A percentile compares a stretch with the other conserved stretches of the same genome.
These are phyloP conservation scores for Neocatenulostroma microsporum DNA, from an alignment of 2,329 filamentous ascomycete species.

Conservation along the genomic window DNA sequence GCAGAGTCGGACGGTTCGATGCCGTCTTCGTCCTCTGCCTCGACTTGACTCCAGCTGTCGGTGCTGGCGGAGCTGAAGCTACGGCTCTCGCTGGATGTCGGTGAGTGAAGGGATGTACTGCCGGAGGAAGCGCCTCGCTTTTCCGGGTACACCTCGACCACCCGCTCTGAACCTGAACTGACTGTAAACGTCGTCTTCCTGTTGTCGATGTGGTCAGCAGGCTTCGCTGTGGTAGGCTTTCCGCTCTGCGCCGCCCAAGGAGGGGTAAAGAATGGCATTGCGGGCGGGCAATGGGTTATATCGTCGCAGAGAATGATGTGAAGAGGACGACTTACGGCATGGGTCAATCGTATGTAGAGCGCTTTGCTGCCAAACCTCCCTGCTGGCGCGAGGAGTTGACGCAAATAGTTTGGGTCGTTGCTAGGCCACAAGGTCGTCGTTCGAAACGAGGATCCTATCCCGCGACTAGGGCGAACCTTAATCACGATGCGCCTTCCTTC, in stretches of 20 bases:
- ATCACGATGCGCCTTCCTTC: too few relatives aligned
- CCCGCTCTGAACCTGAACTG: conserved; percentile 15
- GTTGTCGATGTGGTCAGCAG: conserved; percentile 15
- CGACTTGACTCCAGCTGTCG: conserved; percentile 23
- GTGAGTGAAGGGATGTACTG: conserved; percentile 25
- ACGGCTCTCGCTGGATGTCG: conserved; percentile 22
- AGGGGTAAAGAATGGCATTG: background rate
- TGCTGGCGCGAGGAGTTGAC: too few relatives aligned
- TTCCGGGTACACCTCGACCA: conserved; percentile 19
- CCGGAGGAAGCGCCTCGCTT: conserved; percentile 21
- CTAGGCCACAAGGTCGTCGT: too few relatives aligned
- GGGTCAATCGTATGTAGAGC: background rate
- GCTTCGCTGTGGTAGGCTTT: too few relatives aligned
- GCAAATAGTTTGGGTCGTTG: too few relatives aligned
- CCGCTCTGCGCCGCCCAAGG: background rate
- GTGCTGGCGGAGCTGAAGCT: conserved; percentile 22
- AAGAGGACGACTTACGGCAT: conserved; percentile 4
- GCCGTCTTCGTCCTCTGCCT: conserved; percentile 29
- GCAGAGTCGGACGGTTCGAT: conserved; percentile 45
- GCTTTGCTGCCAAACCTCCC: too few relatives aligned
- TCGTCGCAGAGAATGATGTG: background rate
- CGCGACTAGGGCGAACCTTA: too few relatives aligned
- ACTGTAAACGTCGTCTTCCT: conserved; percentile 18
- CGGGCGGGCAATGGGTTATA: too few relatives aligned
- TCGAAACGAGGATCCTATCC: too few relatives aligned